These are phyloP conservation scores for Toxicodendron radicans DNA, from an alignment of 345 rosid genomes.

Conservation along the genomic window DNA sequence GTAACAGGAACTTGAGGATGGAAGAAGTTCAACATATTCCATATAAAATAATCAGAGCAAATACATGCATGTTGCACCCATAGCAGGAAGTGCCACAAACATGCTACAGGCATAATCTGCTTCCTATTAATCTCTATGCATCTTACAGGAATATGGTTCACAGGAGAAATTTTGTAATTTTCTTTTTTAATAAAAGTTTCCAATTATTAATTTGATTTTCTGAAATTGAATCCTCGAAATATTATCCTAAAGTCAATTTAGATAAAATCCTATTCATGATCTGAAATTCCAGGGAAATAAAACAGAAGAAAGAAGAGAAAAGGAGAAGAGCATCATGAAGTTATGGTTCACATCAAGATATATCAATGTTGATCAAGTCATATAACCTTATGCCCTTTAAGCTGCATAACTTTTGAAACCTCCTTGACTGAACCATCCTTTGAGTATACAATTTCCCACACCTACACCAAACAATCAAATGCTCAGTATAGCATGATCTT, in stretches of 20 bases:
- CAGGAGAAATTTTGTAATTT: not conserved
- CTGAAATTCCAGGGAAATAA: not conserved
- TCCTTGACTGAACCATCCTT: constrained; percentile 98
- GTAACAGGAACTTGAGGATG: not conserved
- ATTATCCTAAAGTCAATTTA: not conserved
- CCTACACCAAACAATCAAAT: constrained; percentile 38
- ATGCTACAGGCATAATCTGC: not conserved
- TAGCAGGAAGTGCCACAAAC: not conserved
- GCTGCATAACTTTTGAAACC: constrained; percentile 86
- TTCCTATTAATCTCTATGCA: not conserved
- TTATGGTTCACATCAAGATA: not conserved
- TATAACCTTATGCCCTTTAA: constrained; percentile 90
- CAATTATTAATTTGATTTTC: not conserved
- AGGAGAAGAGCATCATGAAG: not conserved
- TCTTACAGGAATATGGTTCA: not conserved
- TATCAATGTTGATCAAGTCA: not conserved
- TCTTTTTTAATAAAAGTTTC: too few species aligned
- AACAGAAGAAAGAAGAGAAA: not conserved
- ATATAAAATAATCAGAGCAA: not conserved
- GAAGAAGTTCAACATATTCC: not conserved
- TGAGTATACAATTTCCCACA: constrained; percentile 93
- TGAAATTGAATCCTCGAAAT: not conserved
- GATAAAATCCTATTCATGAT: not conserved
- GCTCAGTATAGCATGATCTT: not conserved
- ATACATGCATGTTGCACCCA: not conserved